Evolutionary conservation across 1,284 basidiomycete genomes (phyloP).

Genomic region (Heterobasidion annosum): DNA sequence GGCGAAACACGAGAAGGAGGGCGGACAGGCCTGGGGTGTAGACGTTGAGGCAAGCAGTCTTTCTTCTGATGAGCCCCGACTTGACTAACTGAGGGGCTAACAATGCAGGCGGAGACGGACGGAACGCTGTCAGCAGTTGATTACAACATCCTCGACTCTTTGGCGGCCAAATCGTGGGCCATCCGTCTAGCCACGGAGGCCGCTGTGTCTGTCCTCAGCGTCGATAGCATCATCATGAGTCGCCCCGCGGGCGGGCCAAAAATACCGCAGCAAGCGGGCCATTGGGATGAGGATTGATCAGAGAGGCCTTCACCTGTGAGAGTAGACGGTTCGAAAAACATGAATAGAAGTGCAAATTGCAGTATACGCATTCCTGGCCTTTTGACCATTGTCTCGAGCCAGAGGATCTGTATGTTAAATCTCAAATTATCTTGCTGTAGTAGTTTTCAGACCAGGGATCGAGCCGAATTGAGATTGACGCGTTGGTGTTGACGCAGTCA

Average conservation of each 20-base stretch:
- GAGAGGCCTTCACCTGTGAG: too few relatives aligned
- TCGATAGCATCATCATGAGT: slow-evolving; percentile 98
- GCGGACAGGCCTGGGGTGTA: slow-evolving; percentile 76
- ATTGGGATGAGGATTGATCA: slow-evolving; percentile 66
- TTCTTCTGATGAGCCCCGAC: background rate
- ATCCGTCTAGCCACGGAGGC: slow-evolving; percentile 88
- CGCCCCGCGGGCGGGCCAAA: slow-evolving; percentile 86
- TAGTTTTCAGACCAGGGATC: too few relatives aligned
- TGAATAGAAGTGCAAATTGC: too few relatives aligned
- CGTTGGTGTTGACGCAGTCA: too few relatives aligned
- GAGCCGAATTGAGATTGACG: too few relatives aligned
- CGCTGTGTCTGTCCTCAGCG: slow-evolving; percentile 87
- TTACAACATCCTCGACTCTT: slow-evolving; percentile 72
- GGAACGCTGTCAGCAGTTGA: slow-evolving; percentile 61
- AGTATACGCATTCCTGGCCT: too few relatives aligned
- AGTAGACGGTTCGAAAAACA: too few relatives aligned
- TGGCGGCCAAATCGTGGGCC: slow-evolving; percentile 88
- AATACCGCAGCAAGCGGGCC: slow-evolving; percentile 73
- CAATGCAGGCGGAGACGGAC: slow-evolving; percentile 57
- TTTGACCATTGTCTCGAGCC: too few relatives aligned
- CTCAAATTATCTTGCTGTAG: too few relatives aligned
- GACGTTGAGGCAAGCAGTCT: slow-evolving; percentile 72
- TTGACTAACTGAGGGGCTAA: background rate
- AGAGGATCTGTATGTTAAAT: too few relatives aligned
- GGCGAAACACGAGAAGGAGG: slow-evolving; percentile 78